Conservation (phyloP, 2,329 filamentous ascomycete genomes). For the Elsinoe ampelina region DNA sequence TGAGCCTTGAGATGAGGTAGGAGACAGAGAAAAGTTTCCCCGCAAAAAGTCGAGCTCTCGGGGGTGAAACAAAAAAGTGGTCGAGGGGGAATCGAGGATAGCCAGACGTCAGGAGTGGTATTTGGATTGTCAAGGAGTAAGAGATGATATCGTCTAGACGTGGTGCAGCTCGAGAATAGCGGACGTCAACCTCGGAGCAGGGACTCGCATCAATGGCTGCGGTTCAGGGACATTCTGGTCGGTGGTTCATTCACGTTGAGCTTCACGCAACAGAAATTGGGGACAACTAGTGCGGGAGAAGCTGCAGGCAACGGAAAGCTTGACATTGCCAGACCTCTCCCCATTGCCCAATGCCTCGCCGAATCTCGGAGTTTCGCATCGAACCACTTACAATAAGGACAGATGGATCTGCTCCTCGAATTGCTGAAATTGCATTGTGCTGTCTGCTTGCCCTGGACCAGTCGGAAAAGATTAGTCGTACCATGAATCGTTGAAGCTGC, state of each 20-base stretch:
- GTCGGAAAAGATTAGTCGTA: not conserved
- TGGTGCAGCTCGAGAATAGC: not conserved
- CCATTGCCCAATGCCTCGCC: not conserved
- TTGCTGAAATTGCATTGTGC: constrained; percentile 3
- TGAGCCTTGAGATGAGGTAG: not conserved
- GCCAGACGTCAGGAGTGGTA: not conserved
- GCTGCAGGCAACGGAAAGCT: not conserved
- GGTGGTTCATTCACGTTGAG: not conserved
- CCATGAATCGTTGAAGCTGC: constrained; percentile 6
- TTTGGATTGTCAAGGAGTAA: not conserved
- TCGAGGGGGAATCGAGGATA: not conserved
- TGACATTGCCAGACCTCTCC: not conserved
- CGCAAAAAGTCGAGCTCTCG: constrained; percentile 12
- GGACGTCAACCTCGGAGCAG: not conserved
- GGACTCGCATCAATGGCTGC: not conserved
- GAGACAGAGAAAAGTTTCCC: constrained; percentile 10
- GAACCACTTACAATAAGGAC: not conserved
- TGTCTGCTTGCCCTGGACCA: constrained; percentile 1
- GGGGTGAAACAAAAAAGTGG: constrained; percentile 7
- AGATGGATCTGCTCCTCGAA: constrained; percentile 1
- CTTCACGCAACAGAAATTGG: constrained; percentile 1
- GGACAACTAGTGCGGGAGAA: constrained; percentile 3
- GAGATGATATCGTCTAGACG: not conserved
- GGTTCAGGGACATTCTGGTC: not conserved
- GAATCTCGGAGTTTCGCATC: not conserved